Conservation (phyloP, 2,329 filamentous ascomycete genomes). For the Clonostachys rhizophaga region DNA sequence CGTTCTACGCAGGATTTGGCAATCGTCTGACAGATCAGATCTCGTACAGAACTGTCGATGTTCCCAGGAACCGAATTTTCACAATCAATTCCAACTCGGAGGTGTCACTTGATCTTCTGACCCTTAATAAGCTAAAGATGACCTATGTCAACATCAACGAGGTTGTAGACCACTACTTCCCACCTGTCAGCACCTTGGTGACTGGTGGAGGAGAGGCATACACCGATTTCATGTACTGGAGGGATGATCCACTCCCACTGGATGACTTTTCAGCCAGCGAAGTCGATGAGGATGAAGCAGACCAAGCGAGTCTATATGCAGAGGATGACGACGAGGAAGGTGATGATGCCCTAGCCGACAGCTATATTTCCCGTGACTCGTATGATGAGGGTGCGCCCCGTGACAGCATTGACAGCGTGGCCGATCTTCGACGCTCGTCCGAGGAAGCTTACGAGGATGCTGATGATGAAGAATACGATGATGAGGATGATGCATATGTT, state of each 20-base stretch:
- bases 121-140: constrained; percentile 90
- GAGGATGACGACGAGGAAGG: constrained; percentile 37
- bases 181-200: constrained; percentile 80
- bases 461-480: constrained; percentile 28
- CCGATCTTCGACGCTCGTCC: neutral
- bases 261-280: constrained; percentile 88
- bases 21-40: constrained; percentile 95
- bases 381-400: constrained; percentile 36
- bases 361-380: constrained; percentile 49
- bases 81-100: constrained; percentile 98
- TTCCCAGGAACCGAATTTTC: constrained; percentile 90
- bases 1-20: constrained; percentile 96
- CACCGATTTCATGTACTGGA: constrained; percentile 97
- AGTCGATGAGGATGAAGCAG: constrained; percentile 43
- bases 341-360: constrained; percentile 42
- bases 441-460: constrained; percentile 21
- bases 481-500: constrained; percentile 26
- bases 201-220: constrained; percentile 90
- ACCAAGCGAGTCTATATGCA: constrained; percentile 35
- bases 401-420: constrained; percentile 32
- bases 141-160: constrained; percentile 97
- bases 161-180: constrained; percentile 97
- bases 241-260: constrained; percentile 76
- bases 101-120: constrained; percentile 84
- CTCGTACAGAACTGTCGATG: constrained; percentile 93